Base-by-base conservation (phyloP, 257 asterid species). In the Coffea eugenioides region DNA sequence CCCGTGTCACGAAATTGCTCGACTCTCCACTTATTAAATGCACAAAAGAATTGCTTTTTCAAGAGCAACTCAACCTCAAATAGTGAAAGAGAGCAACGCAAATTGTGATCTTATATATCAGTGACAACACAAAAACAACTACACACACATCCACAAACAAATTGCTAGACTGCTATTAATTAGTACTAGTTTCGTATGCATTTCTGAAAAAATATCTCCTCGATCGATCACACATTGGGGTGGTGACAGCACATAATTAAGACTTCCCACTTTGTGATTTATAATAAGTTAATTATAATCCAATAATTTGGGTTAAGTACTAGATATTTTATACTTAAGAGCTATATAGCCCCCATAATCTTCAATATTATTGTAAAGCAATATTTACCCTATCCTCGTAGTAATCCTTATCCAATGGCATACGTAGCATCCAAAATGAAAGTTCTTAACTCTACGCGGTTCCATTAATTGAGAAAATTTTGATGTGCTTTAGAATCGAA, bases 231-330 rank as follows among this genome's bases (percentile, higher is more conserved):
- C 12, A 36, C 10, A 20, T 39, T 23, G 20, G 20, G n/a, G 74
- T 74, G 49, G 69, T 74, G 76, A 80, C 70, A 74, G 71, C 48
- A 74, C 65, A 12, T 68, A n/a, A 12, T 27, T 27, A 27, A 27
- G 43, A 70, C 61, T 31, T 9, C 13, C 20, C 21, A 36, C 13
- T 15, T 5, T 73, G 12, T 49, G n/a, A 51, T n/a, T 51, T 27
- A 27, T 27, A 15, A 27, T 27, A 1, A 51, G 31, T n/a, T 25
- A 46, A 64, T 15, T 5, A 65, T 25, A 15, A 1, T 8, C 49
- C 25, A 25, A 16, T 6, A 15, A 27, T 27, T 27, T 64, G 0
- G 41, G 16, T 41, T 66, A 27, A 27, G 31, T 27, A 0, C 31
- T 27, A 27, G 31, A 27, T 27, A 27, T 27, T 27, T 27, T 27